Conservation (phyloP, 345 rosid species). For the Pistacia atlantica region DNA sequence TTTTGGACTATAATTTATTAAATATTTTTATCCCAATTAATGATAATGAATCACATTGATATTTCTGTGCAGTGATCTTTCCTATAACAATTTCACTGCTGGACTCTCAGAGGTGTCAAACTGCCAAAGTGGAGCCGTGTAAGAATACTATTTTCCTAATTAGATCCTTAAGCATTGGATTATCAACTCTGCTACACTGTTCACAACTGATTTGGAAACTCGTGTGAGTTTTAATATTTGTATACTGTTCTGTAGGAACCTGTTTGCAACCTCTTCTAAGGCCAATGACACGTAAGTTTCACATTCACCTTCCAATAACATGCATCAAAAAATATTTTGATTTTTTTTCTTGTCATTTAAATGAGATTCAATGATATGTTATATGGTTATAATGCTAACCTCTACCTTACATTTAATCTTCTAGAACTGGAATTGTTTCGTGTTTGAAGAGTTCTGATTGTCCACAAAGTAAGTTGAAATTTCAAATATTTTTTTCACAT, state of each 20-base stretch:
- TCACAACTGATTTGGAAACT: not conserved
- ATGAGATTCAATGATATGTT: not conserved
- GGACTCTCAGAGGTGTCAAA: not conserved
- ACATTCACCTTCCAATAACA: not conserved
- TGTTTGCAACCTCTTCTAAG: constrained; percentile 37
- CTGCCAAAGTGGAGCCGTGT: constrained; percentile 22
- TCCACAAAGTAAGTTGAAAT: constrained; percentile 30
- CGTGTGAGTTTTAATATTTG: not conserved
- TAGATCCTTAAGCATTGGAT: not conserved
- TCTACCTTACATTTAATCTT: not conserved
- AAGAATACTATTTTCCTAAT: constrained; percentile 15
- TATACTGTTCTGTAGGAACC: constrained; percentile 31
- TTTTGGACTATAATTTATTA: too few relatives aligned
- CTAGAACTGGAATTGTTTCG: constrained; percentile 14
- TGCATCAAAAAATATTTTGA: not conserved
- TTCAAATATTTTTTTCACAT: not conserved
- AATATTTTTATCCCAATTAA: not conserved
- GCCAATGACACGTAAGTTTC: constrained; percentile 30
- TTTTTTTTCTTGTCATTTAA: not conserved
- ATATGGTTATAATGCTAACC: not conserved
- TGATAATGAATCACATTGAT: not conserved
- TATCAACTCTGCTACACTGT: not conserved
- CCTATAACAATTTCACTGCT: constrained; percentile 33
- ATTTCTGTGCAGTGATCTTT: constrained; percentile 37
- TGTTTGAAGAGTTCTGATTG: constrained; percentile 27